Evolutionary conservation across 2,329 filamentous ascomycete genomes (phyloP), one percentile per base, ranked within the genome.

Genomic region (Penicillium sp.): DNA sequence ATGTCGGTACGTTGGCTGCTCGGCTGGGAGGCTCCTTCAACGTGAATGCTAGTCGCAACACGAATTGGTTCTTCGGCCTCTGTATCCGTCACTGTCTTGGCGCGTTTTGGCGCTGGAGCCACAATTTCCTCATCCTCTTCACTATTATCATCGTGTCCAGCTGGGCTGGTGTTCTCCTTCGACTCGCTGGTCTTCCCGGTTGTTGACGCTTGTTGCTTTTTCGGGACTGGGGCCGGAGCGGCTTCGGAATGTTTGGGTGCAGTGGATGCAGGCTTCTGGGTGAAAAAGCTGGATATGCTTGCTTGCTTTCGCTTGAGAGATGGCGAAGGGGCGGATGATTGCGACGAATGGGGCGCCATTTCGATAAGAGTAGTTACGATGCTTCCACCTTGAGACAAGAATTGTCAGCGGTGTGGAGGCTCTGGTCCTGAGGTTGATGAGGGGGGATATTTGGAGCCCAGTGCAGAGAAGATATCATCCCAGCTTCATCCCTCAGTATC

Each of bases 281-380:
- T 83, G 70, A 96, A 96, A 75, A 96, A 96, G 68, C 86, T 92
- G 3, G 90, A 94, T 57, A 97, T 87, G 1, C 90, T 90, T 61
- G 88, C 83, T 68, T 97, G 73, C 54, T 75, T 75, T 41, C 71
- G 67, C 50, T 76, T 75, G 9, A 72, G 49, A 21, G 60, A 67
- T 32, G 68, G 65, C 22, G 70, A 69, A 18, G 70, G 65, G 13
- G 68, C 62, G 3, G 72, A 67, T 13, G 66, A 58, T 56, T 68
- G 69, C 10, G 72, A 73, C 43, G 72, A 70, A 39, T 64, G 62
- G 27, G 67, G 58, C 44, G 71, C 63, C 71, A 75, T 73, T 16
- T 18, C 61, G 44, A 13, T 39, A 40, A 41, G 32, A 8, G 21
- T 48, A 32, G 31, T 51, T 51, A 16, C 13, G 21, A 34, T 16